A percentile compares a stretch with the other conserved stretches of the same genome.
These are phyloP conservation scores for Podospora bellae-mahoneyi DNA, from an alignment of 495 filamentous ascomycete genomes.

Conservation along the genomic window DNA sequence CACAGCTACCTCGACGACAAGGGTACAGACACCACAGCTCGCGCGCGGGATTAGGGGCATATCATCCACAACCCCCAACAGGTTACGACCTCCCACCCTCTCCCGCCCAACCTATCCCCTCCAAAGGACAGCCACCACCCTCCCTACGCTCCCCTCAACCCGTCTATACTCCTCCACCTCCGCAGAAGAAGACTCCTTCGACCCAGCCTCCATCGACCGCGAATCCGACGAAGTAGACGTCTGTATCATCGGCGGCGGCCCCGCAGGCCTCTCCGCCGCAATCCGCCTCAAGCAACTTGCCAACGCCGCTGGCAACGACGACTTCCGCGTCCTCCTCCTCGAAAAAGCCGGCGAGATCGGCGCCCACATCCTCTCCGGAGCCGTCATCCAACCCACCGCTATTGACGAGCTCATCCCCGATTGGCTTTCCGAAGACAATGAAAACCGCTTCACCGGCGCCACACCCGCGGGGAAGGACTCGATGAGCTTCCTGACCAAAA, in stretches of 20 bases:
- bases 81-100: conserved; percentile 16
- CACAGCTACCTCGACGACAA: conserved; percentile 9
- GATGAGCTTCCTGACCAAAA: conserved; percentile 95
- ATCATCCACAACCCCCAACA: conserved; percentile 15
- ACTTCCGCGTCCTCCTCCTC: conserved; percentile 86
- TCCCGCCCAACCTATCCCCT: conserved; percentile 2
- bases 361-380: conserved; percentile 92
- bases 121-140: conserved; percentile 4
- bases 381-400: conserved; percentile 87
- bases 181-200: conserved; percentile 61
- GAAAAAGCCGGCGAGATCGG: conserved; percentile 96
- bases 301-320: conserved; percentile 92
- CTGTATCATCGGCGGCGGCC: conserved; percentile 93
- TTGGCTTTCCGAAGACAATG: conserved; percentile 86
- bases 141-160: conserved; percentile 21
- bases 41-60: conserved; percentile 21
- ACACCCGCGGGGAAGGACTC: conserved; percentile 79
- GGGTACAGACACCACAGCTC: conserved; percentile 8
- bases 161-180: conserved; percentile 33
- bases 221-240: conserved; percentile 94
- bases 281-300: conserved; percentile 95
- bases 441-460: conserved; percentile 73
- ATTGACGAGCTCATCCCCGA: conserved; percentile 89
- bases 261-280: conserved; percentile 85
- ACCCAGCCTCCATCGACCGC: conserved; percentile 70